phyloP scores from a whole-genome alignment of 352 stramenopile genomes.

The Phytophthora rubi region DNA sequence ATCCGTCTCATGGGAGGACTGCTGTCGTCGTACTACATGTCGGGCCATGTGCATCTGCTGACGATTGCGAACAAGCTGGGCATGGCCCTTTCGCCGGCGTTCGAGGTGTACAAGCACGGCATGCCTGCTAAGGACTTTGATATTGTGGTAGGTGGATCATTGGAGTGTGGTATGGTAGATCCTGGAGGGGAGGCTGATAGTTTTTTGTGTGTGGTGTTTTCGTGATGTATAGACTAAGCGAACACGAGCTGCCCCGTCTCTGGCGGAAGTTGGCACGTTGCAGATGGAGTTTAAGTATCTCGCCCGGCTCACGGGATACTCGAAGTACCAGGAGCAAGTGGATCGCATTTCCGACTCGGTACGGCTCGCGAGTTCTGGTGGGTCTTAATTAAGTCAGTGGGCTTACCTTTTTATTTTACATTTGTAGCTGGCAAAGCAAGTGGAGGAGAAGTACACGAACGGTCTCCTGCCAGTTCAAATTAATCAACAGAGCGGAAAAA shows the following conservation, averaged over 20 bases:
- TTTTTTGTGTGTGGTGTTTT: too few relatives aligned
- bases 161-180: not conserved
- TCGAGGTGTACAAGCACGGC: constrained; percentile 55
- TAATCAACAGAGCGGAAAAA: constrained; percentile 47
- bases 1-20: constrained; percentile 78
- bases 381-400: not conserved
- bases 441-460: constrained; percentile 59
- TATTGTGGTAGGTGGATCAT: constrained; percentile 47
- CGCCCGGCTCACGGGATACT: constrained; percentile 58
- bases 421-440: constrained; percentile 53
- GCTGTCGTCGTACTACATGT: constrained; percentile 72
- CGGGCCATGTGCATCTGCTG: constrained; percentile 64
- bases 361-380: constrained; percentile 2
- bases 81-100: constrained; percentile 65
- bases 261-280: constrained; percentile 74
- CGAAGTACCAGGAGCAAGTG: constrained; percentile 70
- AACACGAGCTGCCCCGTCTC: constrained; percentile 44
- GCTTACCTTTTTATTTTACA: not conserved
- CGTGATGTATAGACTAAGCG: constrained; percentile 41
- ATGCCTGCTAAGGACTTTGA: constrained; percentile 75
- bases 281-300: constrained; percentile 89
- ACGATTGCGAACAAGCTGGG: constrained; percentile 68
- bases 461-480: constrained; percentile 64
- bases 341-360: constrained; percentile 75
- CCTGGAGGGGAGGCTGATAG: not conserved